phyloP scores from a whole-genome alignment of 441 rosid genomes.

The Populus hybrid region DNA sequence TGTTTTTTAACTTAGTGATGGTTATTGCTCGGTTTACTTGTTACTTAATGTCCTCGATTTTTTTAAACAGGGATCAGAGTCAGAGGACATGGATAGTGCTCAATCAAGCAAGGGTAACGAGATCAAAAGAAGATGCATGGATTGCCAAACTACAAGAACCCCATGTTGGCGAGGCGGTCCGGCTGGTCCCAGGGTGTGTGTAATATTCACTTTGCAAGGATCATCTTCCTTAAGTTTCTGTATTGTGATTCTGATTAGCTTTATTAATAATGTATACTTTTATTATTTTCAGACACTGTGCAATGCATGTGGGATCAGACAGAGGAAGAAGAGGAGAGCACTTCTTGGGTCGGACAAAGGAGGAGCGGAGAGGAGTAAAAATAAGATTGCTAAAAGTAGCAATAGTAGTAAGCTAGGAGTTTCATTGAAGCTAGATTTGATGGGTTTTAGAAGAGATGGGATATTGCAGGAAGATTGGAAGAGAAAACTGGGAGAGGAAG shows the following conservation, averaged over 20 bases:
- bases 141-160: slow-evolving; percentile 79
- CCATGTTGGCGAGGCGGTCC: slow-evolving; percentile 99
- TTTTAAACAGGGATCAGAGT: slow-evolving; percentile 16
- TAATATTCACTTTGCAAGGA: background rate
- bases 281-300: slow-evolving; percentile 60
- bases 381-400: slow-evolving; percentile 21
- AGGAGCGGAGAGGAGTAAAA: slow-evolving; percentile 24
- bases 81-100: slow-evolving; percentile 5
- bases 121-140: slow-evolving; percentile 61
- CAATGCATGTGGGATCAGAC: slow-evolving; percentile 89
- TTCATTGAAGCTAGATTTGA: slow-evolving; percentile 38
- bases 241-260: background rate
- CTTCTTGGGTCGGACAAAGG: slow-evolving; percentile 39
- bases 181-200: slow-evolving; percentile 78
- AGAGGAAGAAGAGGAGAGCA: slow-evolving; percentile 56
- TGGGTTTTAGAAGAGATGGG: slow-evolving; percentile 45
- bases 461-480: slow-evolving; percentile 42
- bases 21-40: background rate
- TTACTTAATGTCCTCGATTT: background rate
- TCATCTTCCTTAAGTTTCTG: background rate
- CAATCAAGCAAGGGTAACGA: slow-evolving; percentile 9
- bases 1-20: background rate
- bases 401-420: slow-evolving; percentile 28
- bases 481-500: slow-evolving; percentile 77
- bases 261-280: background rate